Base-by-base conservation (phyloP, 805 yeast species). In the Sugiyamaella smithiae region DNA sequence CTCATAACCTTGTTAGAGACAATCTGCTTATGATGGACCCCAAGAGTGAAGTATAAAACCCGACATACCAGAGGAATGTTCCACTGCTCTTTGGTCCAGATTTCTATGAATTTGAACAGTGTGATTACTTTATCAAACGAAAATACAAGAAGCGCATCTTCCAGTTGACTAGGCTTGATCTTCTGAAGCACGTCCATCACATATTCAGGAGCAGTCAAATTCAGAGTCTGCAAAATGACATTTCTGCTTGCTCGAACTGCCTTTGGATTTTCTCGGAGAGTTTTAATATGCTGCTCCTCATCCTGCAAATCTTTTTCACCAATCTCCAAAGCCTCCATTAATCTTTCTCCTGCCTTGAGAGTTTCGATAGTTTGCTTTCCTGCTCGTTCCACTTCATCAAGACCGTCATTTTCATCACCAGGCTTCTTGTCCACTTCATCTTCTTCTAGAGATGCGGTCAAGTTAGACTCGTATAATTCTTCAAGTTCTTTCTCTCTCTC, bases 401-500 rank as follows among this genome's bases (percentile, higher is more conserved):
- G 83, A 2, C 57, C 66, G 12, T 69, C 74, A 4, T 70, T 77
- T 0, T 65, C 78, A 11, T 69, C 75, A 3, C 69, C 77, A 0
- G 65, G 77, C n/a, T 61, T 69, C 5, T 54, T 65, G 2, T 61
- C 72, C 6, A 63, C 69, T 37, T 69, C 73, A 11, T 70, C 75
- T 12, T 71, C 81, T 60, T 88, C 96, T 38, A 88, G 68, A 3
- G 90, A 81, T 12, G 77, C 80, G 44, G 89, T 72, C 40, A 93
- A 71, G 5, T 84, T 85, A n/a, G 79, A 76, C 63, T 93, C 98
- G 62, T 90, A 88, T 49, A 83, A 70, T 66, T 90, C 96, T 65
- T 93, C 99, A 78, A 89, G 74, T 67, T 93, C 99, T 67, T 85
- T 87, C 65, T 93, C 99, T 50, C 93, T 77, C 70, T 93, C 99